phyloP scores from a whole-genome alignment of 2,329 filamentous ascomycete species.

The Spiromastix sp. region DNA sequence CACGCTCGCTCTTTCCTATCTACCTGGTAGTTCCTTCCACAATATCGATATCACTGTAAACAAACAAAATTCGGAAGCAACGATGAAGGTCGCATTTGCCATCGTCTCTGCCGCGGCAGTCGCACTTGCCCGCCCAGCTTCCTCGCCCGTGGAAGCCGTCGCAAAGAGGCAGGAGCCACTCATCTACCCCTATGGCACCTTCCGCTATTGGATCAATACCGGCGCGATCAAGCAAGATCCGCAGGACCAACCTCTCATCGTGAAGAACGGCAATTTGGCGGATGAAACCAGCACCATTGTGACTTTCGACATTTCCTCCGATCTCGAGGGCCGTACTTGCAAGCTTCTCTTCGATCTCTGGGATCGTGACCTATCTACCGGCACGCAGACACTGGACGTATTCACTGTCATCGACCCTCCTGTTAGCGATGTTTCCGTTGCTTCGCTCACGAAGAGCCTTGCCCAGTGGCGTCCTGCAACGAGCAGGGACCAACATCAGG shows the following conservation, averaged over 20 bases:
- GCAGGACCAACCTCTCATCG: slow-evolving; percentile 15
- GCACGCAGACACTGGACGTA: slow-evolving; percentile 15
- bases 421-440: background rate
- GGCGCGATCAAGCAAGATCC: slow-evolving; percentile 14
- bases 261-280: slow-evolving; percentile 13
- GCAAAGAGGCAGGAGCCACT: slow-evolving; percentile 9
- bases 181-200: slow-evolving; percentile 14
- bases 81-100: slow-evolving; percentile 11
- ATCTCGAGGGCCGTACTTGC: slow-evolving; percentile 13
- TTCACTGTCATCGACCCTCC: slow-evolving; percentile 17
- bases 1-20: too few relatives aligned
- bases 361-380: slow-evolving; percentile 15
- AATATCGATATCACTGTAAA: too few relatives aligned
- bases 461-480: slow-evolving; percentile 8
- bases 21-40: too few relatives aligned
- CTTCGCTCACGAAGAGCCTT: background rate
- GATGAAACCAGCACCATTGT: slow-evolving; percentile 17
- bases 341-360: slow-evolving; percentile 16
- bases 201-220: slow-evolving; percentile 15
- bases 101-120: slow-evolving; percentile 8
- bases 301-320: slow-evolving; percentile 13
- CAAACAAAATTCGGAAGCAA: too few relatives aligned
- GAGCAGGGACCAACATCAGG: slow-evolving; percentile 14
- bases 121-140: slow-evolving; percentile 8
- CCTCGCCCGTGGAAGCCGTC: slow-evolving; percentile 2